Base-by-base conservation (phyloP, 2,329 filamentous ascomycete species). In the Thelonectria blattea region DNA sequence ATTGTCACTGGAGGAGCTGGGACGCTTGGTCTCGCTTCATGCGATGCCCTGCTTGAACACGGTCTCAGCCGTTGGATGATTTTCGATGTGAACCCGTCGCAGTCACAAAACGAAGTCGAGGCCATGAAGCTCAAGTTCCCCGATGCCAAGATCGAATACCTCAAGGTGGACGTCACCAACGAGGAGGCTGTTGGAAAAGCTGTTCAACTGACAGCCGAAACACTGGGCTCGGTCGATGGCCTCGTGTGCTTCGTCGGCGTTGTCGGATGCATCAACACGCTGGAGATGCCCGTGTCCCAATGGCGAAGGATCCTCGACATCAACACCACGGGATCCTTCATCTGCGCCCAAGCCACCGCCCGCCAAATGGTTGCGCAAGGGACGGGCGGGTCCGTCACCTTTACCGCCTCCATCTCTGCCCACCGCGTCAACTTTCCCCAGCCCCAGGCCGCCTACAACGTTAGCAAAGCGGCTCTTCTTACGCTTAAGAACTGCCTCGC, bases 401-500 rank as follows among this genome's bases (percentile, higher is more conserved):
- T 93, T 60, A 86, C 86, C 0, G 87, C 89, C 0, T 88, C 84
- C 11, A 89, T 91, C 49, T 90, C 86, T 1, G 90, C 81, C 0
- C 88, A 92, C 64, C 72, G 82, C 2, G 88, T 90, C 57, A 92
- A 92, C 68, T 92, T 81, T 68, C 89, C 90, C 0, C 89, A 92
- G 70, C 88, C 90, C 0, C 90, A 93, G 69, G 81, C 80, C 0
- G 84, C 86, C 0, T 93, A 93, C 71, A 93, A 93, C 65, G 86
- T 87, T 1, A 86, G 83, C 64, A 93, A 93, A 73, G 85, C 88
- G 0, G 89, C 85, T 0, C 74, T 93, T 1, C 67, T 90, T 30
- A 83, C 85, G 52, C 73, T 92, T 65, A 87, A 85, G 51, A 85
- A 82, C 64, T 87, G 60, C 20, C 27, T 68, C 3, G 66, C 66